Conservation (phyloP, 1,284 basidiomycete genomes). For the Bondarzewia mesenterica region DNA sequence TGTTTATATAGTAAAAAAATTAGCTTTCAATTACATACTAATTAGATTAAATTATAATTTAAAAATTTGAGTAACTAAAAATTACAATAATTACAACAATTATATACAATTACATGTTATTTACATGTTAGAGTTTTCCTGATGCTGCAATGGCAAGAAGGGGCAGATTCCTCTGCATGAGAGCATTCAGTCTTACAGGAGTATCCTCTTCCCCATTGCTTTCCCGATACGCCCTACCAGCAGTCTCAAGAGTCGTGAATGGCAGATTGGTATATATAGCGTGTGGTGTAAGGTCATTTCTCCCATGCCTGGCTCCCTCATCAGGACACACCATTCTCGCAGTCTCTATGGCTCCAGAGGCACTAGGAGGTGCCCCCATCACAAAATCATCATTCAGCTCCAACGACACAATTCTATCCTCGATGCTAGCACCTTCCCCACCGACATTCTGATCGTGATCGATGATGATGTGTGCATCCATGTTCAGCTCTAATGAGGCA, state of each 20-base stretch:
- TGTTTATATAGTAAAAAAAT: too few species aligned
- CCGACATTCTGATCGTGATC: slow-evolving; percentile 41
- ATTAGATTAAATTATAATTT: too few species aligned
- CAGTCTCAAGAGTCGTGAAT: neutral
- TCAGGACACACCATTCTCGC: slow-evolving; percentile 17
- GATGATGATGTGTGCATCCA: slow-evolving; percentile 63
- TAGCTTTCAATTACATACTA: too few species aligned
- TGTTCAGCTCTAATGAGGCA: slow-evolving; percentile 35
- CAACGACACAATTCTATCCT: slow-evolving; percentile 63
- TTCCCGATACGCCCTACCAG: slow-evolving; percentile 7
- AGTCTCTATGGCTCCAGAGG: slow-evolving; percentile 63
- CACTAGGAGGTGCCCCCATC: slow-evolving; percentile 80
- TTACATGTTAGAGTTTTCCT: too few species aligned
- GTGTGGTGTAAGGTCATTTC: slow-evolving; percentile 22
- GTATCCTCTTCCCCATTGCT: slow-evolving; percentile 10
- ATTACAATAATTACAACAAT: too few species aligned
- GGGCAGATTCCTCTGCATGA: slow-evolving; percentile 10
- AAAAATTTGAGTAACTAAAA: too few species aligned
- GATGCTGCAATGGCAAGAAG: slow-evolving; percentile 9
- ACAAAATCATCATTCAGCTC: slow-evolving; percentile 75
- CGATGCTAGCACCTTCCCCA: slow-evolving; percentile 43
- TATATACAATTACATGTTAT: too few species aligned
- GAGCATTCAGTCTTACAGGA: slow-evolving; percentile 13
- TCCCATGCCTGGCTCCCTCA: slow-evolving; percentile 16
- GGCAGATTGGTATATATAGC: slow-evolving; percentile 29